These are phyloP conservation scores for Tetrahymena malaccensis DNA, from an alignment of 73 alveolate genomes.

Conservation along the genomic window DNA sequence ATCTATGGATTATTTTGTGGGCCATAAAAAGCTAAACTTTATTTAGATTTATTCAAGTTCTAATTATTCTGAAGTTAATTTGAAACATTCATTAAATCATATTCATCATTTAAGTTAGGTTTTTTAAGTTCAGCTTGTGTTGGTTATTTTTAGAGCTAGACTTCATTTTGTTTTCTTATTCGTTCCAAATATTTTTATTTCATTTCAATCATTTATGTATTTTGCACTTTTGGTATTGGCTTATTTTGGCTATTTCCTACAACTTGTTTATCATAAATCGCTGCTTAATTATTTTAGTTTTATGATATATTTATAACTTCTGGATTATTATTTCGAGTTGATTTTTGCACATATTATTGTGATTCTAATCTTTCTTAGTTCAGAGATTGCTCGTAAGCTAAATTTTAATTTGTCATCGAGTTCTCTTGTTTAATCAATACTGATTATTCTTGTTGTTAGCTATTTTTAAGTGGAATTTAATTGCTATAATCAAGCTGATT, in stretches of 20 bases:
- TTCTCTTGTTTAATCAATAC: not conserved
- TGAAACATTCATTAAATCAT: not conserved
- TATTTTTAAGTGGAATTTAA: not conserved
- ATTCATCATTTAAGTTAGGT: not conserved
- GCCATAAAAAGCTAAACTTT: not conserved
- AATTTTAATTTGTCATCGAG: not conserved
- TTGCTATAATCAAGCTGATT: not conserved
- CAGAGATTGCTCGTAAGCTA: not conserved
- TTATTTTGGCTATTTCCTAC: not conserved
- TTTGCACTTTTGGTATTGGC: not conserved
- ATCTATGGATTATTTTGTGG: not conserved
- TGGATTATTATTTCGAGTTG: not conserved
- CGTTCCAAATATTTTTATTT: not conserved
- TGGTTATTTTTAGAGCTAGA: not conserved
- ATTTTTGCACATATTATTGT: not conserved
- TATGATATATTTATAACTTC: not conserved
- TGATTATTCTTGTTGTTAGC: not conserved
- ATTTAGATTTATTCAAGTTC: not conserved
- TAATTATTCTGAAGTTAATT: too few relatives aligned
- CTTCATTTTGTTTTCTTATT: not conserved
- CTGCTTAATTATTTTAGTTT: not conserved
- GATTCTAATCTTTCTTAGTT: not conserved
- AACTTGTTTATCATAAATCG: not conserved
- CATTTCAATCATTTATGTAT: not conserved
- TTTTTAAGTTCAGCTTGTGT: not conserved